Base-by-base conservation (phyloP, 2,329 filamentous ascomycete species). In the Claviceps capensis region DNA sequence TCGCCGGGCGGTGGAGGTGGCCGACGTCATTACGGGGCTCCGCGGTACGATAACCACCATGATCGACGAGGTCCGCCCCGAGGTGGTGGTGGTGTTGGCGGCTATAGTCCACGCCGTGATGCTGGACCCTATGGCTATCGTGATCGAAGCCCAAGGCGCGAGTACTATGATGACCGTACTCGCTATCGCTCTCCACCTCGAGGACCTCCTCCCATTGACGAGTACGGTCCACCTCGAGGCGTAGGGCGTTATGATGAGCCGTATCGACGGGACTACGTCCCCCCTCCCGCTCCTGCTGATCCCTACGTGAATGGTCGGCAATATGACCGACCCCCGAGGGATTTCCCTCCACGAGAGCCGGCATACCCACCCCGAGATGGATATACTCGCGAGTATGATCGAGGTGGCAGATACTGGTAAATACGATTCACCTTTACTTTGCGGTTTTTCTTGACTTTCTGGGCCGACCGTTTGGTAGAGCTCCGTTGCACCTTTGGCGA, bases 81-180 rank as follows among this genome's bases (percentile, higher is more conserved):
- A 54, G 82, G 87, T 60, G 82, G 87, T 60, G 47, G 47, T 16
- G 30, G 30, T 19, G 86, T 83, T 54, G 47, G 52, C 23, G 48
- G 51, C 38, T 95, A 94, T 67, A 94, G 86, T 67, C 90, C 89
- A 56, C 84, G 85, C 57, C 82, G 86, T 19, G 75, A 74, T 16
- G 74, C 68, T 19, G 77, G 76, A 58, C 80, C 77, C 48, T 83
- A 86, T 55, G 83, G 86, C 57, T 95, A 95, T 69, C 89, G 91
- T 65, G 88, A 94, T 63, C 83, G 90, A 61, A 91, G 88, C 63
- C 85, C 85, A 53, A 84, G 85, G 54, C 84, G 88, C 59, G 86
- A 91, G 55, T 95, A 95, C 70, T 95, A 96, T 69, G 84, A 88
- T 47, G 87, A 91, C 57, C 82, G 85, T 63, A 82, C 86, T 60